Evolutionary conservation across 306 rosid species (phyloP).

Genomic region (Casuarina cunninghamiana): DNA sequence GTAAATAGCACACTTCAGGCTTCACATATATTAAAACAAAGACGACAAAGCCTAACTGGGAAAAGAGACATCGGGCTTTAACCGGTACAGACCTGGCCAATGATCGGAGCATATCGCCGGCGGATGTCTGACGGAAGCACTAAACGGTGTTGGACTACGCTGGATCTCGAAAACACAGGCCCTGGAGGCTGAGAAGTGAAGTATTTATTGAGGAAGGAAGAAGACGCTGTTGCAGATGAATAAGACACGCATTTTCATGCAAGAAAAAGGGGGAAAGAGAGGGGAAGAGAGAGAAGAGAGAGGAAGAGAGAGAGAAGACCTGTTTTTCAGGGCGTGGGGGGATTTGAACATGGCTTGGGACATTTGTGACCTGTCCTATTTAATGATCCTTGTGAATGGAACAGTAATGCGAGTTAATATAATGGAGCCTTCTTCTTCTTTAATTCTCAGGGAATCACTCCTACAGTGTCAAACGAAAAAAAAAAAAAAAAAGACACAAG

Average conservation of each 20-base stretch:
- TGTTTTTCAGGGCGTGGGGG: neutral
- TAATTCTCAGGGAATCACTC: too few species aligned
- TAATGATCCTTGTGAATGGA: constrained; percentile 24
- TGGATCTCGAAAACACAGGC: constrained; percentile 23
- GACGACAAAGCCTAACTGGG: neutral
- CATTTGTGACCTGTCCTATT: constrained; percentile 38
- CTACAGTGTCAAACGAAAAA: neutral
- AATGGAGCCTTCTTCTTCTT: neutral
- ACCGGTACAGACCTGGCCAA: constrained; percentile 48
- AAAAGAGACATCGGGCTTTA: neutral
- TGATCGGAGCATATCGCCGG: constrained; percentile 50
- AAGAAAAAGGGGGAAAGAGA: constrained; percentile 19
- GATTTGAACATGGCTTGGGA: constrained; percentile 18
- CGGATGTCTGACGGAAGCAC: constrained; percentile 24
- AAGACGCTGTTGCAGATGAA: constrained; percentile 13
- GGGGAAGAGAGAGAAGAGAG: constrained; percentile 2
- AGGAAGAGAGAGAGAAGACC: neutral
- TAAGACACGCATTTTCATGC: constrained; percentile 46
- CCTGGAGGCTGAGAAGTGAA: constrained; percentile 16
- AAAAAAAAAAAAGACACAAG: neutral
- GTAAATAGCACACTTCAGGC: neutral
- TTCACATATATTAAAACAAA: neutral
- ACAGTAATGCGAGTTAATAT: neutral
- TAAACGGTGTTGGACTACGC: constrained; percentile 12
- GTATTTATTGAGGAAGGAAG: constrained; percentile 35